Evolutionary conservation across 306 rosid species (phyloP).

Genomic region (Pyrus bretschneideri): DNA sequence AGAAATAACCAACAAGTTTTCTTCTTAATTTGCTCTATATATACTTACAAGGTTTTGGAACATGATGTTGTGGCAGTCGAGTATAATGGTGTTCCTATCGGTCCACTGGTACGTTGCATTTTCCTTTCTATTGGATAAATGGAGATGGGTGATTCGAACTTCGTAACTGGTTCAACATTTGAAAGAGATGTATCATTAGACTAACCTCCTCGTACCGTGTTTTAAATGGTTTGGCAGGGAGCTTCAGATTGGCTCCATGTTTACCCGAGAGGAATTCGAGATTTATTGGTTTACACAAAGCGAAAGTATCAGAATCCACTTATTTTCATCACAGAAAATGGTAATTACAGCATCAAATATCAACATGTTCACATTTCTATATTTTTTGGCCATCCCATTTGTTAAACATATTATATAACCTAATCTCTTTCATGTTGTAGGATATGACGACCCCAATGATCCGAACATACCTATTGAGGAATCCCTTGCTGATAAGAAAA

Average conservation of each 20-base stretch:
- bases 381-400: not conserved
- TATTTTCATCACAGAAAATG: not conserved
- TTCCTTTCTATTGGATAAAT: not conserved
- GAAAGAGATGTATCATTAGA: not conserved
- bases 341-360: not conserved
- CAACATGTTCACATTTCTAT: not conserved
- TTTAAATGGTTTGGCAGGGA: not conserved
- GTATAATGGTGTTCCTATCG: not conserved
- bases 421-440: not conserved
- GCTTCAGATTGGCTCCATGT: not conserved
- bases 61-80: not conserved
- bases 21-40: not conserved
- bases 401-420: not conserved
- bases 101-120: not conserved
- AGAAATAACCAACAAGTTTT: not conserved
- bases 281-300: not conserved
- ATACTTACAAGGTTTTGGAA: not conserved
- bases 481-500: not conserved
- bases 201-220: not conserved
- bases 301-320: not conserved
- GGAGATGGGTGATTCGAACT: no score
- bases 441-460: not conserved
- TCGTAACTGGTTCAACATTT: not conserved
- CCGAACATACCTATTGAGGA: not conserved
- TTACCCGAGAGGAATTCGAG: not conserved